A percentile compares a stretch with the other conserved stretches of the same genome.
Conservation (phyloP, 2,329 filamentous ascomycete species). For the Fusarium praegraminearum region DNA sequence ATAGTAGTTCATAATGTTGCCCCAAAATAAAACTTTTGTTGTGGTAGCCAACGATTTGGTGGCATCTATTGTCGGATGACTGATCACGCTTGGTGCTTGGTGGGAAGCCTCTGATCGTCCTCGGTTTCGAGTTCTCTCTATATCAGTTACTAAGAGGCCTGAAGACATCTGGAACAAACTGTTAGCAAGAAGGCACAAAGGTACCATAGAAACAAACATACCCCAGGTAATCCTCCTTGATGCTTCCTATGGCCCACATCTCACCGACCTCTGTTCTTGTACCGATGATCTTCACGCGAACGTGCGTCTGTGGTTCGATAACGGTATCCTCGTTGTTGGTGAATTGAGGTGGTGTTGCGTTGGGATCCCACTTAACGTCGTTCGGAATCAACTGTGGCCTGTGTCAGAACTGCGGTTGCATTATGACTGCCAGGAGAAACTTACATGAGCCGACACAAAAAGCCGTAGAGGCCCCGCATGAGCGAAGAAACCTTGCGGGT, state of each 20-base stretch:
- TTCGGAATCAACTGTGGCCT: constrained; percentile 81
- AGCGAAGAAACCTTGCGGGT: constrained; percentile 91
- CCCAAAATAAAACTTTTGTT: constrained; percentile 7
- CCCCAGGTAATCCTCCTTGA: constrained; percentile 86
- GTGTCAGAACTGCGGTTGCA: constrained; percentile 21
- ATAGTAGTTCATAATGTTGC: constrained; percentile 4
- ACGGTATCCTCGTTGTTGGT: constrained; percentile 94
- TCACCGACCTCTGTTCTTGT: constrained; percentile 92
- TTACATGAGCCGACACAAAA: constrained; percentile 86
- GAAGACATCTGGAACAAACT: constrained; percentile 45
- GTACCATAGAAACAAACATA: constrained; percentile 51
- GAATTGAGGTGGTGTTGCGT: constrained; percentile 95
- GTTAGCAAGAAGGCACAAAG: constrained; percentile 26
- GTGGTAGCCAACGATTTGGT: neutral
- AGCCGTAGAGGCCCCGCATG: constrained; percentile 82
- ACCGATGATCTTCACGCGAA: constrained; percentile 94
- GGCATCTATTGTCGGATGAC: constrained; percentile 1
- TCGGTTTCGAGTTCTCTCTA: constrained; percentile 30
- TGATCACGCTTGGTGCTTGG: constrained; percentile 2
- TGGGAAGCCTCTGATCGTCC: constrained; percentile 23
- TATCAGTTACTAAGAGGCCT: constrained; percentile 41
- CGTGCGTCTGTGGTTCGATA: constrained; percentile 92
- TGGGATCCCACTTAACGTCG: constrained; percentile 94
- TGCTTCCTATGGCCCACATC: constrained; percentile 97
- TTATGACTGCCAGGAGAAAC: constrained; percentile 48